Evolutionary conservation across 441 rosid species (phyloP).

Genomic region (Mallotus repandus): DNA sequence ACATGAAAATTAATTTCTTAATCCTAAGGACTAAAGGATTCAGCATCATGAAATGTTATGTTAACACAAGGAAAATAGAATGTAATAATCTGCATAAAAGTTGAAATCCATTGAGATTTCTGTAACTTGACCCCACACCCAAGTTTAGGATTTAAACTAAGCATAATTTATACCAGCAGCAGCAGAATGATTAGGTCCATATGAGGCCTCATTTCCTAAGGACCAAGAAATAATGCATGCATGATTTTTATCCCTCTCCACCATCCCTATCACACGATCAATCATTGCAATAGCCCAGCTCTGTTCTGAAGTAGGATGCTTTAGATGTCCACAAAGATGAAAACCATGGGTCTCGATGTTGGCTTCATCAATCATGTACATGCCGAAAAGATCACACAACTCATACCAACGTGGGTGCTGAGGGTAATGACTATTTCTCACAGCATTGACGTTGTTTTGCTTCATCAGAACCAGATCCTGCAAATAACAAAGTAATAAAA

Average conservation of each 20-base stretch:
- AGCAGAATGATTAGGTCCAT: slow-evolving; percentile 99
- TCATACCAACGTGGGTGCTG: slow-evolving; percentile 99
- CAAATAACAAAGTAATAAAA: slow-evolving; percentile 26
- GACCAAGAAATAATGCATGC: slow-evolving; percentile 95
- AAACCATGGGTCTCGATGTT: slow-evolving; percentile 99
- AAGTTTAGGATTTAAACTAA: slow-evolving; percentile 7
- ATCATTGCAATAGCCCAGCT: slow-evolving; percentile 94
- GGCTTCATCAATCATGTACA: slow-evolving; percentile 99
- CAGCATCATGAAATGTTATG: not conserved
- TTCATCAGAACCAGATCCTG: slow-evolving; percentile 97
- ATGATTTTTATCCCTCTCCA: slow-evolving; percentile 97
- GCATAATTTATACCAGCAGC: slow-evolving; percentile 65
- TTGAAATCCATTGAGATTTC: not conserved
- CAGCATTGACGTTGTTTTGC: slow-evolving; percentile 90
- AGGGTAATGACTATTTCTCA: slow-evolving; percentile 98
- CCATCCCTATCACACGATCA: slow-evolving; percentile 98
- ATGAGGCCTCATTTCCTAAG: slow-evolving; percentile 88
- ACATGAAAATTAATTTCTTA: not conserved
- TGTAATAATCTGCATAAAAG: not conserved
- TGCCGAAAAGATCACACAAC: slow-evolving; percentile 87
- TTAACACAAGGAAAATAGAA: not conserved
- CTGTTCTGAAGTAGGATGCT: slow-evolving; percentile 85
- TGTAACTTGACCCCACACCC: slow-evolving; percentile 13
- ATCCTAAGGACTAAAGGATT: not conserved
- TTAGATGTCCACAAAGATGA: slow-evolving; percentile 65